Percentiles rank a stretch among this genome's conserved stretches.
phyloP scores from a whole-genome alignment of 805 yeast genomes.

The Saturnispora silvae region DNA sequence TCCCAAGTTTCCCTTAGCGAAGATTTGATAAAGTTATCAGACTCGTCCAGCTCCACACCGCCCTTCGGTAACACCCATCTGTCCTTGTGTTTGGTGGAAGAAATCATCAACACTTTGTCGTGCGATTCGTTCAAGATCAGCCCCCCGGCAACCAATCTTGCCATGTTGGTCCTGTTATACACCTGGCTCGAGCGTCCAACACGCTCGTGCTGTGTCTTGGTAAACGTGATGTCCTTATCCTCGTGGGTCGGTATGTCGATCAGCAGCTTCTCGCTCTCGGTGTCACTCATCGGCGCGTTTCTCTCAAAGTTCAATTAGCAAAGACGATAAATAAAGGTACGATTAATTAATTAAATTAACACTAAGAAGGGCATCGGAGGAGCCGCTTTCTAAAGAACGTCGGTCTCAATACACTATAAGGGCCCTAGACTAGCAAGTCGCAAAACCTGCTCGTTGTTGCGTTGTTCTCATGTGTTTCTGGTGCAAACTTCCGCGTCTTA shows the following conservation, averaged over 20 bases:
- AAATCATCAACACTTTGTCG: slow-evolving; percentile 63
- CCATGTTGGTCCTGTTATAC: slow-evolving; percentile 51
- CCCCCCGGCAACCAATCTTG: slow-evolving; percentile 90
- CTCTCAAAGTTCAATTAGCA: no score
- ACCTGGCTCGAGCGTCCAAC: slow-evolving; percentile 52
- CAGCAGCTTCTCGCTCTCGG: slow-evolving; percentile 4
- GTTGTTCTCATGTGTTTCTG: no score
- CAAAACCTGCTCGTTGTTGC: no score
- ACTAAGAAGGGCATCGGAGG: no score
- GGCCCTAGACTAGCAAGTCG: no score
- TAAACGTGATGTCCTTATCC: slow-evolving; percentile 14
- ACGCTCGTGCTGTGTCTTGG: slow-evolving; percentile 30
- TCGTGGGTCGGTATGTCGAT: slow-evolving; percentile 9
- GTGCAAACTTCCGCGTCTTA: no score
- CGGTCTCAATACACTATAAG: no score
- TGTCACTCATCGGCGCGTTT: not conserved
- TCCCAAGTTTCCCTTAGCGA: slow-evolving; percentile 96
- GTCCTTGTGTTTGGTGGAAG: slow-evolving; percentile 57
- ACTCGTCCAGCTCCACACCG: slow-evolving; percentile 83
- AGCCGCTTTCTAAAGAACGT: no score
- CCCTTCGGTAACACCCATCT: slow-evolving; percentile 94
- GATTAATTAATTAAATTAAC: no score
- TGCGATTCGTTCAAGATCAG: slow-evolving; percentile 52
- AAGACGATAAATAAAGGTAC: no score
- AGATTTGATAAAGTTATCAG: slow-evolving; percentile 30